Evolutionary conservation across 352 stramenopile species (phyloP).

Genomic region (Phytopythium sindhum): DNA sequence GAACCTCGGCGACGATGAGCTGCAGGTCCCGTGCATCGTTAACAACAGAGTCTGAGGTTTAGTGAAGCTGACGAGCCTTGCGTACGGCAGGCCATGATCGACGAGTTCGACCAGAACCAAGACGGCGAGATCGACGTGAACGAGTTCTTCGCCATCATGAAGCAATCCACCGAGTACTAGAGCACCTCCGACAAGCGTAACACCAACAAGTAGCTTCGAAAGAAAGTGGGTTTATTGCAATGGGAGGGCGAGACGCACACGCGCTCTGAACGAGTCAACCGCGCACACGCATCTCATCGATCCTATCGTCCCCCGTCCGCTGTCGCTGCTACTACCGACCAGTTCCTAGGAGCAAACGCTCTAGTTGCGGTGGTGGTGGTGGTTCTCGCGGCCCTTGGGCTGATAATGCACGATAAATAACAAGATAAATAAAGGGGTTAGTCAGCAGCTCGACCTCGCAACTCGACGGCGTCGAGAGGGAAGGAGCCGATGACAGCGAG

Average conservation of each 20-base stretch:
- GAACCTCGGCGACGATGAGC: conserved; percentile 90
- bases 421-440: background rate
- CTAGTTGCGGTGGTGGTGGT: conserved; percentile 84
- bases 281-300: conserved; percentile 6
- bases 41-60: background rate
- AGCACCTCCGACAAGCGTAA: background rate
- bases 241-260: conserved; percentile 18
- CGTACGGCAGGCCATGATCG: conserved; percentile 86
- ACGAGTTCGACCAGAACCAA: conserved; percentile 94
- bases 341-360: conserved; percentile 10
- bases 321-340: conserved; percentile 14
- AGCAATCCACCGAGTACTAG: conserved; percentile 77
- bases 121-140: conserved; percentile 89
- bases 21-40: conserved; percentile 37
- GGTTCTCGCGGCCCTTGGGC: conserved; percentile 43
- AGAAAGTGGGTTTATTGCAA: conserved; percentile 14
- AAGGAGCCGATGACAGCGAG: conserved; percentile 47
- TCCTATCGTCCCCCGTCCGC: conserved; percentile 17
- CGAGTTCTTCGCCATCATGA: conserved; percentile 91
- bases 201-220: background rate
- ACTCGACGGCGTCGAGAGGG: conserved; percentile 9
- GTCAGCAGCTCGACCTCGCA: conserved; percentile 36
- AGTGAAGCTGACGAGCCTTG: background rate
- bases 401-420: conserved; percentile 5
- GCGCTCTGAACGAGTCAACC: background rate